phyloP scores from a whole-genome alignment of 257 asterid species.

The Mitragyna speciosa region DNA sequence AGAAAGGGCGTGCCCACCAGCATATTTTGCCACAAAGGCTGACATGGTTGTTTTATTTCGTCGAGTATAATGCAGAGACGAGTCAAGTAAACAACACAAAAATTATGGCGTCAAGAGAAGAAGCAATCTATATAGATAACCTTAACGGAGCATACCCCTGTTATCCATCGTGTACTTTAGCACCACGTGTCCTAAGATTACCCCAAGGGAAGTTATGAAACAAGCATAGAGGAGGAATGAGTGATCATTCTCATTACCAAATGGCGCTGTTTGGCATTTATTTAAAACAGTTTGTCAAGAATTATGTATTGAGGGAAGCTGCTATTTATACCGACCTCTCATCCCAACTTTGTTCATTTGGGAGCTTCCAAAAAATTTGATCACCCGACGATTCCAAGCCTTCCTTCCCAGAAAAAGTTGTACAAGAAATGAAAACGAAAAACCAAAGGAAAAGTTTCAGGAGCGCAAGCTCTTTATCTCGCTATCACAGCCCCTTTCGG shows the following conservation, averaged over 20 bases:
- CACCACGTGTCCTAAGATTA: conserved; percentile 58
- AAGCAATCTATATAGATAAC: conserved; percentile 29
- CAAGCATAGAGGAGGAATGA: conserved; percentile 49
- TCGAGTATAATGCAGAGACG: conserved; percentile 19
- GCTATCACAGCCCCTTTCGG: neutral
- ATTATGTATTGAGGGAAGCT: neutral
- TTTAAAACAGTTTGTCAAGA: neutral
- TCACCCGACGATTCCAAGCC: neutral
- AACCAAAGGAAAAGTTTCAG: neutral
- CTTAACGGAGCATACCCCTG: conserved; percentile 34
- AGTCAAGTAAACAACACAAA: conserved; percentile 15
- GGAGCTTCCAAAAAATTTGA: conserved; percentile 8
- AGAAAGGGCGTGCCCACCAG: conserved; percentile 47
- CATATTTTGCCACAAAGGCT: conserved; percentile 79
- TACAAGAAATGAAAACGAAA: neutral
- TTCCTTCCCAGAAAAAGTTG: neutral
- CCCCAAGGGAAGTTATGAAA: conserved; percentile 67
- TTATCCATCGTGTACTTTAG: neutral
- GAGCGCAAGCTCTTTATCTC: neutral
- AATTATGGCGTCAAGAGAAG: conserved; percentile 19
- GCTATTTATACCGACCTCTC: conserved; percentile 4
- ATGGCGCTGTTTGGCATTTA: conserved; percentile 18
- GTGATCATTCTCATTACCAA: conserved; percentile 48
- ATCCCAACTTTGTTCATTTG: conserved; percentile 14
- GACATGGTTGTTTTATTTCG: conserved; percentile 48